Evolutionary conservation across 2,329 filamentous ascomycete genomes (phyloP).

Genomic region (Verticillium longisporum): DNA sequence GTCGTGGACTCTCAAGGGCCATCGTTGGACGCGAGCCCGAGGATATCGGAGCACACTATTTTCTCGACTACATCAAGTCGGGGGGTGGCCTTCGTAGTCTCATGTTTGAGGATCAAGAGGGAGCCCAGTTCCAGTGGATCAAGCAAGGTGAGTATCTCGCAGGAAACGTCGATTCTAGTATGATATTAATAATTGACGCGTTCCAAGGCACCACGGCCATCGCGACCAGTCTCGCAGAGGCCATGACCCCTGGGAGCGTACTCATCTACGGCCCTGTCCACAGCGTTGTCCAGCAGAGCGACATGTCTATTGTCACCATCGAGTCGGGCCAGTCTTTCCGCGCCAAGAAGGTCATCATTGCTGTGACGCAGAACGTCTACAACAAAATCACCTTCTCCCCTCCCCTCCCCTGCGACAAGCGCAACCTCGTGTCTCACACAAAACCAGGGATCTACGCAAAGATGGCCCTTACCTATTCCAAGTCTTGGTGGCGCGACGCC

Average conservation of each 20-base stretch:
- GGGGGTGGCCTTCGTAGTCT: slow-evolving; percentile 13
- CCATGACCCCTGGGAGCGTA: slow-evolving; percentile 9
- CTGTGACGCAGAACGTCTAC: slow-evolving; percentile 17
- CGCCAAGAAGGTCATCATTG: slow-evolving; percentile 17
- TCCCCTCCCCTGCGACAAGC: slow-evolving; percentile 20
- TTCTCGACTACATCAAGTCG: slow-evolving; percentile 14
- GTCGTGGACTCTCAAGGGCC: slow-evolving; percentile 1
- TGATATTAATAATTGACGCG: background rate
- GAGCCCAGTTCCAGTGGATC: slow-evolving; percentile 16
- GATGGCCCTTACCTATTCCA: slow-evolving; percentile 29
- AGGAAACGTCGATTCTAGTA: background rate
- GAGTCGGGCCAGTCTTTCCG: slow-evolving; percentile 5
- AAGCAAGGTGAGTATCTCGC: slow-evolving; percentile 9
- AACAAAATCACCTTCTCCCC: slow-evolving; percentile 15
- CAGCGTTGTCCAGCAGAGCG: slow-evolving; percentile 9
- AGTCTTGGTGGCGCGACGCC: slow-evolving; percentile 36
- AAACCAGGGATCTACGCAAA: slow-evolving; percentile 28
- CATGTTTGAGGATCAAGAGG: slow-evolving; percentile 12
- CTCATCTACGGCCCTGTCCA: slow-evolving; percentile 12
- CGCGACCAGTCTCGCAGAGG: slow-evolving; percentile 6
- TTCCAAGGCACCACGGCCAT: slow-evolving; percentile 5
- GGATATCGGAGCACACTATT: slow-evolving; percentile 13
- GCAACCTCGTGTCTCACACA: slow-evolving; percentile 18
- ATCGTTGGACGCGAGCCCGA: slow-evolving; percentile 13
- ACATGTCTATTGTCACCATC: slow-evolving; percentile 10